Evolutionary conservation across 257 asterid genomes (phyloP).

Genomic region (Craterostigma plantagineum): DNA sequence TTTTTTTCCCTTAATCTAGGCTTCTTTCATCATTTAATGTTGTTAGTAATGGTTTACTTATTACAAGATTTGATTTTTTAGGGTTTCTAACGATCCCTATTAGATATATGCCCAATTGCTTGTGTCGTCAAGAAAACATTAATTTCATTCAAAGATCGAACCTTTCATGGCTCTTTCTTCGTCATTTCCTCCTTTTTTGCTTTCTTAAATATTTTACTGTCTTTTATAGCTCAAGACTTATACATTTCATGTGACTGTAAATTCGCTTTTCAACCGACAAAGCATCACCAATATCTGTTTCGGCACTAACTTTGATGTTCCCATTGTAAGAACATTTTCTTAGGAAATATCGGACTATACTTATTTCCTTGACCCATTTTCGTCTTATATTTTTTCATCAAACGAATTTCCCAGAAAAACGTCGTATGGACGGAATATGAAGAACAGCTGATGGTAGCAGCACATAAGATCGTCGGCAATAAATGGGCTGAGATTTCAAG

Average conservation of each 20-base stretch:
- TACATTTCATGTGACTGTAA: background rate
- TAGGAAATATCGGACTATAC: background rate
- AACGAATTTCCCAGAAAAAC: slow-evolving; percentile 24
- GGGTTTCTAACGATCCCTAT: too few species aligned
- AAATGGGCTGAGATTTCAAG: slow-evolving; percentile 69
- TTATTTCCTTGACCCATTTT: too few species aligned
- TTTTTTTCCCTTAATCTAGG: background rate
- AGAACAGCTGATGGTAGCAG: slow-evolving; percentile 35
- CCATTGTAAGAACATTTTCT: background rate
- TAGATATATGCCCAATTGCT: too few species aligned
- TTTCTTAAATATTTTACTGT: background rate
- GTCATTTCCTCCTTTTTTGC: background rate
- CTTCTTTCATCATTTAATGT: too few species aligned
- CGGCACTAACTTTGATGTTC: background rate
- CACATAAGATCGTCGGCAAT: slow-evolving; percentile 39
- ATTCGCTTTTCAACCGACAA: background rate
- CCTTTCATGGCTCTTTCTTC: background rate
- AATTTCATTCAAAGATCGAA: background rate
- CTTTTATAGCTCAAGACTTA: background rate
- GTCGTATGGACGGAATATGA: slow-evolving; percentile 53
- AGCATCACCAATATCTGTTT: background rate
- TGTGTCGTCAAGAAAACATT: background rate
- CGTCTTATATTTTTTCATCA: too few species aligned
- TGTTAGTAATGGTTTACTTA: too few species aligned
- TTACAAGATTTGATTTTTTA: too few species aligned